Evolutionary conservation across 2,329 filamentous ascomycete genomes (phyloP), one percentile per base, ranked within the genome.

Genomic region (Exophiala phaeomuriformis): DNA sequence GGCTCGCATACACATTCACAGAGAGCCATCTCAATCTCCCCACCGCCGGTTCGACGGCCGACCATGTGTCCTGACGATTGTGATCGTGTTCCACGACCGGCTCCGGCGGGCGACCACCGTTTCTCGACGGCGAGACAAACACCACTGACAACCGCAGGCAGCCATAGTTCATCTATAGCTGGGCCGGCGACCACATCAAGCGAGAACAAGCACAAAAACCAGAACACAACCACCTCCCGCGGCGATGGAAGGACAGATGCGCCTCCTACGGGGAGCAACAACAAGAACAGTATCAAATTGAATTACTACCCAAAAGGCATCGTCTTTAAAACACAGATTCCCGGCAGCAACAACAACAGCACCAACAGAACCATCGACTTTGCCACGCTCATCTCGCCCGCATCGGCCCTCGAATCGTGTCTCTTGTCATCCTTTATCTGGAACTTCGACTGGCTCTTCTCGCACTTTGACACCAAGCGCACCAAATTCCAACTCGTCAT

Each of bases 371-470:
- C 60, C 31, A 60, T 61, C 46, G 49, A 54, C 4, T 61, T 63
- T 28, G 36, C 37, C 3, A 88, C 95, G 58, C 88, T 97, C 65
- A 83, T 97, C 39, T 88, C 95, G 64, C 90, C 96, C 67, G 80
- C 96, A 0, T 70, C 96, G 1, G 77, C 83, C 8, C 74, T 97
- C 5, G 75, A 86, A 47, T 79, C 89, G 37, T 90, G 88, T 1
- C 79, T 97, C 0, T 72, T 97, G 3, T 95, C 90, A 62, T 88
- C 91, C 0, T 97, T 86, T 62, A 82, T 91, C 66, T 93, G 88
- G 83, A 85, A 97, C 58, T 79, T 85, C 9, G 78, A 85, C 30
- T 96, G 88, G 88, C 68, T 93, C 42, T 68, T 91, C 30, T 77
- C 75, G 4, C 94, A 93, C 66, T 68, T 95, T 30, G 75, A 88